A percentile compares a stretch with the other conserved stretches of the same genome.
Evolutionary conservation across 139 green algal species (phyloP).

Genomic region (Pleodorina starrii): DNA sequence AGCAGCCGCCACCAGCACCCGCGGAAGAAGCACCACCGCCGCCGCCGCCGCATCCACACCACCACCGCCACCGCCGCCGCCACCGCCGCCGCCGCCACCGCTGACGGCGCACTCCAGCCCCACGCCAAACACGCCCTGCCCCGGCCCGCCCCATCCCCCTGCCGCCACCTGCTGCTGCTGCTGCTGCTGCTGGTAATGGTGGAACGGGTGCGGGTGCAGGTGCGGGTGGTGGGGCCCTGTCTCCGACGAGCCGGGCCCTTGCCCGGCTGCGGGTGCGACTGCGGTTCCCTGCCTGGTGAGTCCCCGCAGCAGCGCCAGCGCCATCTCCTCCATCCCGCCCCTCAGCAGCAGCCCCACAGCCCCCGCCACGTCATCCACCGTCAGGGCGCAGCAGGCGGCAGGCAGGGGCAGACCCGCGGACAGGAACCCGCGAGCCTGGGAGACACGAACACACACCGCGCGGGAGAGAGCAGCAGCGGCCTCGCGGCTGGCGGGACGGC

Average conservation of each 20-base stretch:
- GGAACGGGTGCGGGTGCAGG: too few relatives aligned
- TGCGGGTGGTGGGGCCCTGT: too few relatives aligned
- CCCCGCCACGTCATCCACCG: conserved; percentile 16
- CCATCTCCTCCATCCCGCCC: not conserved
- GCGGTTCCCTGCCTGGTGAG: not conserved
- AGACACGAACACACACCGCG: not conserved
- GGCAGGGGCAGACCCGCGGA: conserved; percentile 15
- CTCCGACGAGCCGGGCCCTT: not conserved
- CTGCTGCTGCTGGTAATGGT: too few relatives aligned
- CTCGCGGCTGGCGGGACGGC: not conserved
- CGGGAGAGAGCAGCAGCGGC: not conserved
- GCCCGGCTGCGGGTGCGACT: not conserved
- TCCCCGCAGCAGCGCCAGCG: conserved; percentile 14
- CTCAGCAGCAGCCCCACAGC: conserved; percentile 37
- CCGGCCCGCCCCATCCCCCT: too few relatives aligned
- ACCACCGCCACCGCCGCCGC: not conserved
- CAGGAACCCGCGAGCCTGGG: not conserved
- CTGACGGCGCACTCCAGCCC: not conserved
- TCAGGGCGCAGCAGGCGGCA: conserved; percentile 29
- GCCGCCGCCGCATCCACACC: not conserved
- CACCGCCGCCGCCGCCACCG: not conserved
- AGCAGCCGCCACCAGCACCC: conserved; percentile 33
- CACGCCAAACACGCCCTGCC: not conserved
- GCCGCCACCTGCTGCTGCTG: too few relatives aligned
- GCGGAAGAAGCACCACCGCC: not conserved